Conservation (phyloP, 2,329 filamentous ascomycete genomes). For the Penicillium crustosum region DNA sequence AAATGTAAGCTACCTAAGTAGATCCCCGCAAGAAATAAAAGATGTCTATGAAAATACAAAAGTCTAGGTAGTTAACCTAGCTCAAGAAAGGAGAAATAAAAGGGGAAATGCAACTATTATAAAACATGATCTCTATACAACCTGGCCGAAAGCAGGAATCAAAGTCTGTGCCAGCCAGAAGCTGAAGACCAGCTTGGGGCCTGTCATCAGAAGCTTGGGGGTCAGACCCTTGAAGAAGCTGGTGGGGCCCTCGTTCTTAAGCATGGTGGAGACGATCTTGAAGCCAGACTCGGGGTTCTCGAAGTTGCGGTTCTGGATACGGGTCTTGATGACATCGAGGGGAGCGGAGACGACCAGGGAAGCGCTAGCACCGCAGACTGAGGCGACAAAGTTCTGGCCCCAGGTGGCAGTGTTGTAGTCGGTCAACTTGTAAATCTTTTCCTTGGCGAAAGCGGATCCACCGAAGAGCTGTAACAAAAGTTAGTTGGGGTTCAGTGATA, state of each 20-base stretch:
- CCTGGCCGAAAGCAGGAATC: constrained; percentile 84
- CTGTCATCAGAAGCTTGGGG: constrained; percentile 98
- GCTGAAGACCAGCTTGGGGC: constrained; percentile 97
- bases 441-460: constrained; percentile 94
- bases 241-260: constrained; percentile 77
- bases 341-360: constrained; percentile 96
- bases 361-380: constrained; percentile 89
- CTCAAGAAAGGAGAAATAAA: constrained; percentile 6
- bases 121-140: constrained; percentile 49
- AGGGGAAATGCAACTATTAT: constrained; percentile 22
- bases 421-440: constrained; percentile 83
- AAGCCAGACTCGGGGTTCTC: constrained; percentile 95
- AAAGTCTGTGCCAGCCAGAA: constrained; percentile 99
- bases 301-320: constrained; percentile 98
- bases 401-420: constrained; percentile 96
- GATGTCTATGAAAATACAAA: constrained; percentile 17
- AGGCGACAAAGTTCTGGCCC: constrained; percentile 96
- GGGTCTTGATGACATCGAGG: constrained; percentile 95
- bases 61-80: not conserved
- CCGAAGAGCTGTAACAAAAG: constrained; percentile 71
- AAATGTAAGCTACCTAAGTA: constrained; percentile 8
- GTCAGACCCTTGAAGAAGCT: constrained; percentile 98
- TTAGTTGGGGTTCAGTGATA: constrained; percentile 2
- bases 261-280: constrained; percentile 89
- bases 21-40: constrained; percentile 12